Evolutionary conservation across 805 yeast species (phyloP).

Genomic region (Pichia sporocuriosa): DNA sequence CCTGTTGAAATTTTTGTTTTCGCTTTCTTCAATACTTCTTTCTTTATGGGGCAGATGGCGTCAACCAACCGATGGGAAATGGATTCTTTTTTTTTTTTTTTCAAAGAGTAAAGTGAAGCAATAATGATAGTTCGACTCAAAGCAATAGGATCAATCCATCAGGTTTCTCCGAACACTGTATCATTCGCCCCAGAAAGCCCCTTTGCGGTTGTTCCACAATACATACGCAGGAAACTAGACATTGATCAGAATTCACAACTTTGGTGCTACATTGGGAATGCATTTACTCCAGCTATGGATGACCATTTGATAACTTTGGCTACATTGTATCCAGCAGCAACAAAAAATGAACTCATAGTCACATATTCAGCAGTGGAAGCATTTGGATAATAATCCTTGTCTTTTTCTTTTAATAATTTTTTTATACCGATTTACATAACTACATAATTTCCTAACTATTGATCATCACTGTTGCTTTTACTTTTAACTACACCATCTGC

Average conservation of each 20-base stretch:
- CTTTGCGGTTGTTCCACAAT: slow-evolving; percentile 29
- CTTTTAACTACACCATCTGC: too few species aligned
- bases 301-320: slow-evolving; percentile 21
- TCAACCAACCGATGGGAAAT: too few species aligned
- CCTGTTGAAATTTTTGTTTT: too few species aligned
- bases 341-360: slow-evolving; percentile 34
- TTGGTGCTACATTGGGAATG: slow-evolving; percentile 40
- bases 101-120: not conserved
- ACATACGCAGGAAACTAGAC: slow-evolving; percentile 42
- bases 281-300: slow-evolving; percentile 40
- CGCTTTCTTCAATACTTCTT: too few species aligned
- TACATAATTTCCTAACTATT: not conserved
- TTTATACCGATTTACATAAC: too few species aligned
- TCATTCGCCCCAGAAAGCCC: slow-evolving; percentile 22
- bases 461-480: too few species aligned
- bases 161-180: slow-evolving; percentile 34
- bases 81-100: not conserved
- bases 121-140: slow-evolving; percentile 46
- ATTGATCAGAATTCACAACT: slow-evolving; percentile 42
- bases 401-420: too few species aligned
- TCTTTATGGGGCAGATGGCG: too few species aligned
- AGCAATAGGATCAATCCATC: slow-evolving; percentile 52
- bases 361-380: slow-evolving; percentile 43
- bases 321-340: slow-evolving; percentile 28
- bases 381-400: too few species aligned